Evolutionary conservation across 1,139 yeast genomes (phyloP).

Genomic region (Groenewaldozyma sp.): DNA sequence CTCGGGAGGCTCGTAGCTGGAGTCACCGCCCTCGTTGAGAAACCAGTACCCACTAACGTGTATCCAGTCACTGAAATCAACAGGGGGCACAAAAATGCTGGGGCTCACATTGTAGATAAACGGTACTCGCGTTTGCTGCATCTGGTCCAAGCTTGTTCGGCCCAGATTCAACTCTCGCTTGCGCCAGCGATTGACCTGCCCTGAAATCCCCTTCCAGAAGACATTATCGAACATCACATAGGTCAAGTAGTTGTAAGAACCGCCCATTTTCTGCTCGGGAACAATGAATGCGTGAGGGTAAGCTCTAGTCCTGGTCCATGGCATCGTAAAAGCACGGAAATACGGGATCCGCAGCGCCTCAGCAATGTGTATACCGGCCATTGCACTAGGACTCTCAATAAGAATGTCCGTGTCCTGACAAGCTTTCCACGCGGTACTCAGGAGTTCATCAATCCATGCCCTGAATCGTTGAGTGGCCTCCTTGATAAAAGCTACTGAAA

Average conservation of each 20-base stretch:
- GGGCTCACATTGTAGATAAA: slow-evolving; percentile 87
- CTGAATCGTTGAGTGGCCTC: slow-evolving; percentile 76
- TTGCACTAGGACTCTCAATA: slow-evolving; percentile 90
- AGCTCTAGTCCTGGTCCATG: slow-evolving; percentile 93
- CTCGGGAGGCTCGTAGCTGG: slow-evolving; percentile 54
- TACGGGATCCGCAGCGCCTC: slow-evolving; percentile 86
- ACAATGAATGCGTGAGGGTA: slow-evolving; percentile 95
- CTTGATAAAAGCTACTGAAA: slow-evolving; percentile 71
- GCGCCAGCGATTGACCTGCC: slow-evolving; percentile 85
- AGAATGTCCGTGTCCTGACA: slow-evolving; percentile 77
- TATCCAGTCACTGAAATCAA: slow-evolving; percentile 91
- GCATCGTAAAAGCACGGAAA: slow-evolving; percentile 95
- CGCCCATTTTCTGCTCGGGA: slow-evolving; percentile 88
- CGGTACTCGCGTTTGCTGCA: slow-evolving; percentile 77
- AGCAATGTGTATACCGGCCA: slow-evolving; percentile 93
- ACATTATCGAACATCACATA: slow-evolving; percentile 88
- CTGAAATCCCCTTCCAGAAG: slow-evolving; percentile 89
- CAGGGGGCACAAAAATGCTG: slow-evolving; percentile 79
- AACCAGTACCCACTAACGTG: slow-evolving; percentile 96
- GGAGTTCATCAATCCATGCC: slow-evolving; percentile 69
- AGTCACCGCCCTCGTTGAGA: slow-evolving; percentile 53
- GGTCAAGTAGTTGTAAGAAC: slow-evolving; percentile 83
- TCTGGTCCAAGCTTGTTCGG: slow-evolving; percentile 56
- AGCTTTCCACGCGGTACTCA: slow-evolving; percentile 70
- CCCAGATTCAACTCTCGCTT: slow-evolving; percentile 53